Conservation (phyloP, 352 stramenopile species). For the Saprolegnia diclina region DNA sequence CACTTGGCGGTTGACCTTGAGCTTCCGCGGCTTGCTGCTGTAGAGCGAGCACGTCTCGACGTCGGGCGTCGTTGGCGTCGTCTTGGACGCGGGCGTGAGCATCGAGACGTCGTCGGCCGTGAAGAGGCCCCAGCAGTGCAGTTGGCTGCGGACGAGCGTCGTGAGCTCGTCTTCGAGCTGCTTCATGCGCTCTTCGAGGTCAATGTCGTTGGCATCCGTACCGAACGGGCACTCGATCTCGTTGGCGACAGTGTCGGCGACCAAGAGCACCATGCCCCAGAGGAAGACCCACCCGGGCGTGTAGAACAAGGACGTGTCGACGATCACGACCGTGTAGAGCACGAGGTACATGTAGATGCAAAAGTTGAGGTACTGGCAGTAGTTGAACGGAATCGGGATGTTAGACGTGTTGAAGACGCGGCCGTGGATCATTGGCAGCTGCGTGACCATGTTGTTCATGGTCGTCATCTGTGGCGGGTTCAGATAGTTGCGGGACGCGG, state of each 20-base stretch:
- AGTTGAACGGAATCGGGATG: constrained; percentile 43
- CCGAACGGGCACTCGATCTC: constrained; percentile 52
- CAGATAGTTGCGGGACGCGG: constrained; percentile 38
- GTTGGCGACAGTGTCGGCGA: constrained; percentile 39
- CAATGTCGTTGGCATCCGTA: constrained; percentile 35
- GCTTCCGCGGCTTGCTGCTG: constrained; percentile 1
- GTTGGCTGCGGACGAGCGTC: constrained; percentile 45
- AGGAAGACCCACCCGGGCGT: constrained; percentile 28
- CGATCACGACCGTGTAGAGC: constrained; percentile 35
- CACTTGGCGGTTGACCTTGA: constrained; percentile 4
- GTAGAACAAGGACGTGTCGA: constrained; percentile 4
- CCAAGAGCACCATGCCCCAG: constrained; percentile 46
- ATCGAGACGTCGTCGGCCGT: not conserved
- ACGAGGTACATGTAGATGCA: constrained; percentile 43
- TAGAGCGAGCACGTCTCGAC: not conserved
- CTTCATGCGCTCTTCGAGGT: constrained; percentile 41
- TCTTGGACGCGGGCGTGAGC: constrained; percentile 1
- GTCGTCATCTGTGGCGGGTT: constrained; percentile 41
- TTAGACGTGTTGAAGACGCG: constrained; percentile 47
- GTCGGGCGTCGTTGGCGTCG: not conserved
- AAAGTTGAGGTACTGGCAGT: constrained; percentile 40
- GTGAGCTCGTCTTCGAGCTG: constrained; percentile 54
- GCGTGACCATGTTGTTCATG: constrained; percentile 44
- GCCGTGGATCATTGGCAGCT: constrained; percentile 46
- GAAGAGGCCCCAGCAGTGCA: constrained; percentile 31